Evolutionary conservation across 305 asterid genomes (phyloP).

Genomic region (Salvia sclarea): DNA sequence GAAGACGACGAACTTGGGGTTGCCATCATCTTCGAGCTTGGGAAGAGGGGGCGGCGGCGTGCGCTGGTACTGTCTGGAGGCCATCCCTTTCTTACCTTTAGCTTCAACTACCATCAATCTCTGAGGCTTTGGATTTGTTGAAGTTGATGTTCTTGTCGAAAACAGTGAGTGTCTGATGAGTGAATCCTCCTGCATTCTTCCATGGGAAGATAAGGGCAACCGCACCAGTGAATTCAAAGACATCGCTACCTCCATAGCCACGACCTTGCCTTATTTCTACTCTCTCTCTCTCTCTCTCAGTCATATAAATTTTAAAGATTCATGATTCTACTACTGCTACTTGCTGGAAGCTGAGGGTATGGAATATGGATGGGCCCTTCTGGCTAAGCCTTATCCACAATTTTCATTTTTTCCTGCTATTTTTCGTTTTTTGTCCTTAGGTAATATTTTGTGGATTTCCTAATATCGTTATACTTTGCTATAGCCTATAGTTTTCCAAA

Average conservation of each 20-base stretch:
- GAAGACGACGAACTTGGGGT: constrained; percentile 87
- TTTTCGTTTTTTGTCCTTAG: neutral
- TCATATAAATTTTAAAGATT: neutral
- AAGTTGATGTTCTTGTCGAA: constrained; percentile 33
- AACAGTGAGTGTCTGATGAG: constrained; percentile 53
- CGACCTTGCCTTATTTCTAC: neutral
- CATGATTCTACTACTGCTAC: neutral
- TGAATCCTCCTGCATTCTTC: constrained; percentile 46
- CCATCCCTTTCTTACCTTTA: constrained; percentile 90
- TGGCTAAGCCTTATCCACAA: constrained; percentile 49
- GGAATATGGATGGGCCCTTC: constrained; percentile 14
- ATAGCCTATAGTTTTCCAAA: neutral
- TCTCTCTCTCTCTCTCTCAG: neutral
- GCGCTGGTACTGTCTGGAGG: constrained; percentile 66
- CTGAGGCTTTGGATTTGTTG: constrained; percentile 20
- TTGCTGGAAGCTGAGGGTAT: neutral
- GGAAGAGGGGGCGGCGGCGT: constrained; percentile 72
- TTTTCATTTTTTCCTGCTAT: neutral
- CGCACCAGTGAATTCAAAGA: constrained; percentile 67
- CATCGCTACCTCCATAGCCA: constrained; percentile 66
- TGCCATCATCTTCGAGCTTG: constrained; percentile 95
- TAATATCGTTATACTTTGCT: neutral
- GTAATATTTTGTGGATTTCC: neutral
- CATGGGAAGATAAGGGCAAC: constrained; percentile 55
- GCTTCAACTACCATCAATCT: constrained; percentile 63